These are phyloP conservation scores for Corynascus novoguineensis DNA, from an alignment of 495 filamentous ascomycete species.

Conservation along the genomic window DNA sequence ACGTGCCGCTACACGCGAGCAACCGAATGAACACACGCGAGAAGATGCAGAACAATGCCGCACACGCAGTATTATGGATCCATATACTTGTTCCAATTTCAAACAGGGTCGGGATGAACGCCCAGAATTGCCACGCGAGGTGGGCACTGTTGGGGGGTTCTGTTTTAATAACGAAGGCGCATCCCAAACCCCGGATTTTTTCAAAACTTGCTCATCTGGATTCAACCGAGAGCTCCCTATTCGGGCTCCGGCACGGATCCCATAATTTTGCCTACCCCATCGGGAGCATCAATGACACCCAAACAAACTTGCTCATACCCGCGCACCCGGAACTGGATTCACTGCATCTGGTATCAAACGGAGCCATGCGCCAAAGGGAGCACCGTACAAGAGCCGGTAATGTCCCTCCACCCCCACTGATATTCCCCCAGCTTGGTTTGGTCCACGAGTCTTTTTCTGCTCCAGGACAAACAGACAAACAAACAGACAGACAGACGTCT, in stretches of 20 bases:
- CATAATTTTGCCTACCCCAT: neutral
- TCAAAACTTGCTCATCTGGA: neutral
- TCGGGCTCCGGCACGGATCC: neutral
- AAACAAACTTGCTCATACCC: slow-evolving; percentile 2
- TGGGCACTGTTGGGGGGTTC: no score
- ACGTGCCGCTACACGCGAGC: no score
- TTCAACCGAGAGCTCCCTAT: neutral
- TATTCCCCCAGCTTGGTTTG: neutral
- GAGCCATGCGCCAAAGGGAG: neutral
- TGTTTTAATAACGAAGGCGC: neutral
- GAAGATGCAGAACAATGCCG: neutral
- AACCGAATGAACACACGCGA: no score
- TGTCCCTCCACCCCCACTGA: neutral
- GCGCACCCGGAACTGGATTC: neutral
- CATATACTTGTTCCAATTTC: neutral
- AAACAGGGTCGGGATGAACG: neutral
- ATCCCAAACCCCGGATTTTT: neutral
- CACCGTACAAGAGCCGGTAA: neutral
- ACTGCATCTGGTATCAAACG: neutral
- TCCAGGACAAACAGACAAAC: neutral
- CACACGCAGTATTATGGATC: neutral
- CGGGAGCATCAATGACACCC: neutral
- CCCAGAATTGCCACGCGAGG: neutral
- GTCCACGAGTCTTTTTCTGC: neutral
- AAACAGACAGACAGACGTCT: neutral